Percentiles rank a stretch among this genome's conserved stretches.
Conservation (phyloP, 345 rosid genomes). For the Schrenkiella parvula region DNA sequence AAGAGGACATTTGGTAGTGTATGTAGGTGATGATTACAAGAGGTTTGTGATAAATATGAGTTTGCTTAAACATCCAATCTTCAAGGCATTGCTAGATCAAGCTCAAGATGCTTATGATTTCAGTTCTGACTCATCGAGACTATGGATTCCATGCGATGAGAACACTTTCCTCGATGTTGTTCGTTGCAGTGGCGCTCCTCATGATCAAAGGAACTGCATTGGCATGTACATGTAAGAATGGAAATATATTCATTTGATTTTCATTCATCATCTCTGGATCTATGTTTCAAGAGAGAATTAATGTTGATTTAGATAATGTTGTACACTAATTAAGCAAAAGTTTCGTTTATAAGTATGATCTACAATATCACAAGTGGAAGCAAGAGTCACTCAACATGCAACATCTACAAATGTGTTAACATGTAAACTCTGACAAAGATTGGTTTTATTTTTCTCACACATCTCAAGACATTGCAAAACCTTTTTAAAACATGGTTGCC, state of each 20-base stretch:
- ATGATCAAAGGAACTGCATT: constrained; percentile 34
- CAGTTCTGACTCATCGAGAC: constrained; percentile 46
- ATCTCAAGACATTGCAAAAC: constrained; percentile 3
- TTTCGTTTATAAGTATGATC: constrained; percentile 28
- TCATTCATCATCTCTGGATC: constrained; percentile 24
- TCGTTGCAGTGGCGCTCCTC: constrained; percentile 50
- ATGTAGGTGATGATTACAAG: constrained; percentile 65
- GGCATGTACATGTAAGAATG: constrained; percentile 33
- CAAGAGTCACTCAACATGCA: neutral
- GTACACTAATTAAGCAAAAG: constrained; percentile 22
- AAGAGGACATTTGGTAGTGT: constrained; percentile 76
- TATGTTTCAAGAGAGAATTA: constrained; percentile 18
- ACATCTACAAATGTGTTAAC: constrained; percentile 5
- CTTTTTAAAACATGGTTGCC: neutral
- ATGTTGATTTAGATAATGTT: constrained; percentile 22
- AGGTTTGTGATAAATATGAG: constrained; percentile 66
- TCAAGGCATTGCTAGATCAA: constrained; percentile 74
- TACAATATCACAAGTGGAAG: neutral
- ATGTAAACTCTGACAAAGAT: neutral
- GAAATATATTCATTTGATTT: constrained; percentile 22
- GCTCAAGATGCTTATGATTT: constrained; percentile 68
- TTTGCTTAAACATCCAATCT: constrained; percentile 73
- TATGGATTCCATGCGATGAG: constrained; percentile 83
- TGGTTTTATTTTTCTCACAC: neutral
- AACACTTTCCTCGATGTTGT: constrained; percentile 64